Percentiles rank a stretch among this genome's conserved stretches.
Conservation (phyloP, 2,329 filamentous ascomycete species). For the Tothia fuscella region DNA sequence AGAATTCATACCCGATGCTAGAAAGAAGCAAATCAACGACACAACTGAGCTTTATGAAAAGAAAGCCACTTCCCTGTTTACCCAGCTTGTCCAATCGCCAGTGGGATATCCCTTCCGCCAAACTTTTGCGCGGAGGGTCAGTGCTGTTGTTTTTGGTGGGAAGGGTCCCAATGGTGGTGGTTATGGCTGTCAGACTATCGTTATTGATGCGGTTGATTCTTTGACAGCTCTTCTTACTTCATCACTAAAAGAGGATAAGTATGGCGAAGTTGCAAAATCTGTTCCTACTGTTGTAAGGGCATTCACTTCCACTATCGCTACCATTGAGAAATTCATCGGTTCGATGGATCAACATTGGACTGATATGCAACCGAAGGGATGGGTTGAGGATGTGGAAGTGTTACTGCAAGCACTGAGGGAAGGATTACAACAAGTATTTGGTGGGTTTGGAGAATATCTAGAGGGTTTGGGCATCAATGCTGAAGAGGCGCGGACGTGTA, state of each 20-base stretch:
- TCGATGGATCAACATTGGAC: conserved; percentile 62
- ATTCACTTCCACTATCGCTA: conserved; percentile 55
- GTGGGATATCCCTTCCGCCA: conserved; percentile 50
- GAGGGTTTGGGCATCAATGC: no score
- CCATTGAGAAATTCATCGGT: conserved; percentile 55
- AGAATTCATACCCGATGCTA: conserved; percentile 12
- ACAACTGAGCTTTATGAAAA: conserved; percentile 17
- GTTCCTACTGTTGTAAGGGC: conserved; percentile 62
- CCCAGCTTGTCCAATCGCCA: conserved; percentile 15
- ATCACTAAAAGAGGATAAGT: conserved; percentile 69
- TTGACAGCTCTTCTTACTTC: conserved; percentile 51
- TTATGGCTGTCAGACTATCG: conserved; percentile 54
- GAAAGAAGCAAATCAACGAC: conserved; percentile 20
- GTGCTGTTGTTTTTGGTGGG: conserved; percentile 56
- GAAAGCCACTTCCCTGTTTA: conserved; percentile 13
- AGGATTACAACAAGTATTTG: no score
- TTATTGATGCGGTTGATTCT: conserved; percentile 58
- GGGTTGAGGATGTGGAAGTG: no score
- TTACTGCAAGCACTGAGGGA: no score
- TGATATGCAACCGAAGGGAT: no score
- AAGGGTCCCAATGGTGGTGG: no score
- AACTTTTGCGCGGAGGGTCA: conserved; percentile 52
- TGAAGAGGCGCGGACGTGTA: no score
- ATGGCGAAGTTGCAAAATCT: conserved; percentile 75
- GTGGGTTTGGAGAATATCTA: no score